Evolutionary conservation across 306 rosid species (phyloP).

Genomic region (Comarum palustre): DNA sequence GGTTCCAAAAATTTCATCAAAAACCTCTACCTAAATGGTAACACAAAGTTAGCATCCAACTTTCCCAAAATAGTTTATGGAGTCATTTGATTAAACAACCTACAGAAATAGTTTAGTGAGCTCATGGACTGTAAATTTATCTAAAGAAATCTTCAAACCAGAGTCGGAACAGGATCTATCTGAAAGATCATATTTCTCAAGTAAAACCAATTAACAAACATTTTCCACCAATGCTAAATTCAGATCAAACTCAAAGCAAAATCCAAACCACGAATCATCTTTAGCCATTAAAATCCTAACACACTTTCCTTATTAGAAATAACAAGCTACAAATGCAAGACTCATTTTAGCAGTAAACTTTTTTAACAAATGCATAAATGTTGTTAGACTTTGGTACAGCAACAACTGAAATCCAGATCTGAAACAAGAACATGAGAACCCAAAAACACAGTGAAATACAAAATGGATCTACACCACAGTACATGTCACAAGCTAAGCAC

Average conservation of each 20-base stretch:
- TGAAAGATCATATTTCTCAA: neutral
- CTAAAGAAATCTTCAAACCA: neutral
- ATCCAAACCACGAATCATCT: slow-evolving; percentile 3
- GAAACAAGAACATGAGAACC: slow-evolving; percentile 28
- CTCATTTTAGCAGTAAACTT: neutral
- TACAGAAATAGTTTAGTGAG: slow-evolving; percentile 9
- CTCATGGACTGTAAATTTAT: neutral
- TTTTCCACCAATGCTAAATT: slow-evolving; percentile 14
- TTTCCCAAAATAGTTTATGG: neutral
- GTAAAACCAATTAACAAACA: neutral
- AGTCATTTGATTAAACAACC: neutral
- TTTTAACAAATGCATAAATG: neutral
- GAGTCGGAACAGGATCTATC: neutral
- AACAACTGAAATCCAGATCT: slow-evolving; percentile 53
- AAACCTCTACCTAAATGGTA: neutral
- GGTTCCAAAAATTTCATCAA: neutral
- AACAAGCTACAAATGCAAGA: slow-evolving; percentile 4
- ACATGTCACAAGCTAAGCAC: slow-evolving; percentile 9
- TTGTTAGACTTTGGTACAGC: neutral
- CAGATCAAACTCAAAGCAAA: slow-evolving; percentile 37
- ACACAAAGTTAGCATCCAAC: neutral
- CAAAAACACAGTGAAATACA: slow-evolving; percentile 6
- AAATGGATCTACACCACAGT: slow-evolving; percentile 30
- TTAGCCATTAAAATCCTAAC: neutral
- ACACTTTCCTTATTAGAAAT: neutral